Base-by-base conservation (phyloP, 257 asterid species). In the Lycium ferocissimum region DNA sequence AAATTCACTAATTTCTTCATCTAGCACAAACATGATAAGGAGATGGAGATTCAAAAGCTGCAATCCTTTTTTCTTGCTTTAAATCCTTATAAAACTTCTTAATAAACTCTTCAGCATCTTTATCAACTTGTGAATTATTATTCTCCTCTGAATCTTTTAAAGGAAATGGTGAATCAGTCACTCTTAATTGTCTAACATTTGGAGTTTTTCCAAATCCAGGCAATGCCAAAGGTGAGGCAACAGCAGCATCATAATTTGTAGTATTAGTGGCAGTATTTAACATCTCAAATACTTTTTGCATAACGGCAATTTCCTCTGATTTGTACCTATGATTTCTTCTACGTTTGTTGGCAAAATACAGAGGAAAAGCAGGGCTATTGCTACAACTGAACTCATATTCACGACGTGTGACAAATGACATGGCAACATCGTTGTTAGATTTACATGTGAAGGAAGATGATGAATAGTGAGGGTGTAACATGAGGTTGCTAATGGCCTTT, bases 381-480 rank as follows among this genome's bases (percentile, higher is more conserved):
- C 90, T 88, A 84, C 93, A 88, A 84, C 90, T 90, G 86, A 90
- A 90, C 69, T 90, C 93, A 70, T 90, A 90, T 9, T 90, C 89
- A 0, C 90, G 89, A 20, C 71, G 90, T 9, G 84, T 58, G 18
- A 87, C 70, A 15, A 85, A 84, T 49, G 91, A 88, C 84, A 84
- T 58, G 37, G 62, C 45, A 58, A 86, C 82, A 2, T 57, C 76
- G 81, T 88, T 88, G 73, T 82, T 59, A 22, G 90, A 87, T 49
- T 84, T 79, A 38, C 93, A 89, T 7, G 87, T 76, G 71, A 88
- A 72, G 37, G 89, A 76, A 18, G 84, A 10, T 37, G 83, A 54
- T 70, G 82, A 20, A 83, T 84, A 80, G 43, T 85, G 86, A 45
- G 86, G 87, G 62, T 83, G 83, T 76, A 83, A 82, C 82, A 88